phyloP scores from a whole-genome alignment of 257 asterid genomes.

The Solanum etuberosum region DNA sequence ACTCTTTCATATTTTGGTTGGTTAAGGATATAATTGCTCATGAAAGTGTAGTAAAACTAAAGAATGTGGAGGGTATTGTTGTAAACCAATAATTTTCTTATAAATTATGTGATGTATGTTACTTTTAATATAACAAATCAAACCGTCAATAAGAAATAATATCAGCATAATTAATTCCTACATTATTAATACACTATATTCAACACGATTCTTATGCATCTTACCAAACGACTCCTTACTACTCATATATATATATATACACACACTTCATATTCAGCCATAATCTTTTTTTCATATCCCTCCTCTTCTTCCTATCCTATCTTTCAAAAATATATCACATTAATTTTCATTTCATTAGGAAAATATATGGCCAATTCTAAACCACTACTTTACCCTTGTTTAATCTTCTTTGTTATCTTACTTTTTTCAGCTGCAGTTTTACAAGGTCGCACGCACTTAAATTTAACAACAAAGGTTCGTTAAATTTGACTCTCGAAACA shows the following conservation, averaged over 20 bases:
- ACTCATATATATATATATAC: not conserved
- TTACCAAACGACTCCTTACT: no score
- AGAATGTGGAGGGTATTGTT: not conserved
- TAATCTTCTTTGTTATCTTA: constrained; percentile 27
- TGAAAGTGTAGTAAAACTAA: not conserved
- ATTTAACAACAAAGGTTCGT: not conserved
- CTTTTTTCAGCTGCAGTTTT: constrained; percentile 15
- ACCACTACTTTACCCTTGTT: constrained; percentile 3
- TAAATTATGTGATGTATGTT: no score
- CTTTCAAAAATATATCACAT: not conserved
- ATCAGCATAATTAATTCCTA: no score
- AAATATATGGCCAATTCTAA: constrained; percentile 12
- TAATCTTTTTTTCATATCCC: not conserved
- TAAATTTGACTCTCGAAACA: not conserved
- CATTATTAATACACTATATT: no score
- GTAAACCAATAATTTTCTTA: not conserved
- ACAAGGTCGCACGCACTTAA: not conserved
- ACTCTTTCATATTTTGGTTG: no score
- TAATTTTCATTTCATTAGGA: not conserved
- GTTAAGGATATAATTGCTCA: not conserved
- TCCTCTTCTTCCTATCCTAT: constrained; percentile 11
- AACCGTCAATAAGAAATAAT: accelerated
- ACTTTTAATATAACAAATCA: no score
- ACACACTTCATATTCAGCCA: constrained; percentile 28
- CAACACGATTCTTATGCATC: not conserved